These are phyloP conservation scores for Haplosporangium sp. DNA, from an alignment of 371 early-diverging fungal species.

Conservation along the genomic window DNA sequence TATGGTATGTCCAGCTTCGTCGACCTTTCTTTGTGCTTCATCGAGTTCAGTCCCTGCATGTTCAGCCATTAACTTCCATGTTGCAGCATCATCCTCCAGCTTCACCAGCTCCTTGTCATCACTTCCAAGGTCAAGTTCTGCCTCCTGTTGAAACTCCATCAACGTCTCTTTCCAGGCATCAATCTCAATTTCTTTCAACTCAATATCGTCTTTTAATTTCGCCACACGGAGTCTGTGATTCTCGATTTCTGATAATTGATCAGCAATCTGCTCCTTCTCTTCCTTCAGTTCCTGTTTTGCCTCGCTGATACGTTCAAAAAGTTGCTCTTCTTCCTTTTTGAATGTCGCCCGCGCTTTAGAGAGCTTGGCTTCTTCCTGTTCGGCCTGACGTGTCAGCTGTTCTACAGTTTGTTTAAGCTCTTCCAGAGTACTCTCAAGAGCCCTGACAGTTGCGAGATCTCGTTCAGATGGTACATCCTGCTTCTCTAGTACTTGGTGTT, in stretches of 20 bases:
- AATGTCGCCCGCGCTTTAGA: not conserved
- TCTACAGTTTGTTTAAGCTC: conserved; percentile 18
- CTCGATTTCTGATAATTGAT: conserved; percentile 13
- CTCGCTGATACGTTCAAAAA: conserved; percentile 1
- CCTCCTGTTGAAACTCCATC: conserved; percentile 10
- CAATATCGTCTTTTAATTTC: not conserved
- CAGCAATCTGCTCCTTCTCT: not conserved
- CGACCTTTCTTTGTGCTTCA: not conserved
- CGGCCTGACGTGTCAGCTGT: conserved; percentile 5
- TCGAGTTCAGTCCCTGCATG: not conserved
- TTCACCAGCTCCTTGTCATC: not conserved
- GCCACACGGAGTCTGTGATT: conserved; percentile 6
- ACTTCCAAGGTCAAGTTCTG: not conserved
- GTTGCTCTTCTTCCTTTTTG: conserved; percentile 17
- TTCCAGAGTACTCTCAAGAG: conserved; percentile 10
- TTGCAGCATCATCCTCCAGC: not conserved
- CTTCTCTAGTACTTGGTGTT: not conserved
- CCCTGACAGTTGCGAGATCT: conserved; percentile 3
- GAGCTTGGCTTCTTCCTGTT: conserved; percentile 17
- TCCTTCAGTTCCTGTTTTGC: conserved; percentile 10
- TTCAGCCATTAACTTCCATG: not conserved
- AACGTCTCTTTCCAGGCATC: not conserved
- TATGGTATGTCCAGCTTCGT: not conserved
- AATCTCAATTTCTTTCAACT: conserved; percentile 3
- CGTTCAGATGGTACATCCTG: conserved; percentile 1